Evolutionary conservation across 2,329 filamentous ascomycete genomes (phyloP), one percentile per base, ranked within the genome.

Genomic region (Colletotrichum trifolii): DNA sequence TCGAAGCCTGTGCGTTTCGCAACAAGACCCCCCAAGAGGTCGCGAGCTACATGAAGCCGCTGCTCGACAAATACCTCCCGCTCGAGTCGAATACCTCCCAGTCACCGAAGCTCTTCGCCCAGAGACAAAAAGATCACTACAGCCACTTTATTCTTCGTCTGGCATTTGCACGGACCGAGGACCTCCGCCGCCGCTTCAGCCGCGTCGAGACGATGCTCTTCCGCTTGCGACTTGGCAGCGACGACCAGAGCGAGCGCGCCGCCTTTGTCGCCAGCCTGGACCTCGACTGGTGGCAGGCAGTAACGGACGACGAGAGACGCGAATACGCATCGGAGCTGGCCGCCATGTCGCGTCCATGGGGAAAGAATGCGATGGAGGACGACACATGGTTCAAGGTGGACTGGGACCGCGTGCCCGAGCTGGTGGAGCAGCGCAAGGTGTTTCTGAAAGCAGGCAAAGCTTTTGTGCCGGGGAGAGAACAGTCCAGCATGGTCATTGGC

Each of bases 301-400:
- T 98, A 1, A 82, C 84, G 0, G 92, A 94, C 1, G 90, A 92
- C 2, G 96, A 99, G 78, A 93, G 87, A 69, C 74, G 79, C n/a
- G 83, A 85, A 66, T 79, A 93, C 58, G 82, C 83, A 1, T 81
- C 86, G 0, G 85, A 91, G 64, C 78, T 97, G 55, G 79, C 84
- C 1, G 86, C 87, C 2, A 80, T 82, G 58, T 72, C 72, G 6
- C 77, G 76, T 56, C 78, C 79, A 70, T 71, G 74, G 46, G 73
- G 71, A 52, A 81, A 79, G 69, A 81, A 76, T 64, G 73, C 73
- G 33, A 78, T 83, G 6, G 93, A 97, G 13, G 93, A 97, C 46
- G 93, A 96, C 72, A 89, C 83, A 34, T 99, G 93, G 91, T 97
- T 96, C 83, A 98, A 97, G 80, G 93, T 98, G 1, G 93, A 97